phyloP scores from a whole-genome alignment of 1,284 basidiomycete genomes.

The Microbotryomycetes sp. region DNA sequence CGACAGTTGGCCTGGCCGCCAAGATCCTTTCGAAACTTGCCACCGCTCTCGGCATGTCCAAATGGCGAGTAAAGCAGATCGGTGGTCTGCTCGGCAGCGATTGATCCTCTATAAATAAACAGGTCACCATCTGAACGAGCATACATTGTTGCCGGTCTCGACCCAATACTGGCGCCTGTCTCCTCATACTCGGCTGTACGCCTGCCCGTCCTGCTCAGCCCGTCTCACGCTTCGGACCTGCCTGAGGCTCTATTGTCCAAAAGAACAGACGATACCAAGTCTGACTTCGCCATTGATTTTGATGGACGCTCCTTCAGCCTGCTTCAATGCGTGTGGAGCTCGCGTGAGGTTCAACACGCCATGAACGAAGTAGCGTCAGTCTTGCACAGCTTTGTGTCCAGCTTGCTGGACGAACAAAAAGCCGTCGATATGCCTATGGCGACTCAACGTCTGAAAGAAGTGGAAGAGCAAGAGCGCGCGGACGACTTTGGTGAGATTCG shows the following conservation, averaged over 20 bases:
- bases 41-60: constrained; percentile 15
- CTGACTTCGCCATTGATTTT: neutral
- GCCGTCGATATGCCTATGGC: neutral
- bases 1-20: constrained; percentile 56
- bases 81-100: constrained; percentile 31
- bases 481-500: constrained; percentile 61
- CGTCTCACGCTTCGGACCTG: constrained; percentile 61
- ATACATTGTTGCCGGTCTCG: constrained; percentile 56
- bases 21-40: constrained; percentile 45
- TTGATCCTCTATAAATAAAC: constrained; percentile 43
- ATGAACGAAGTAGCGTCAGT: constrained; percentile 19
- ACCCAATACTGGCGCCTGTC: constrained; percentile 50
- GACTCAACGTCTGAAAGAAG: constrained; percentile 10
- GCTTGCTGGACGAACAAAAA: neutral
- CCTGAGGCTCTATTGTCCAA: constrained; percentile 48
- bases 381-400: constrained; percentile 11
- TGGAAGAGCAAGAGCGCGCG: constrained; percentile 39
- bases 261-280: neutral
- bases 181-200: constrained; percentile 37
- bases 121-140: constrained; percentile 56
- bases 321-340: constrained; percentile 17
- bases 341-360: neutral
- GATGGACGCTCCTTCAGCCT: neutral
- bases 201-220: constrained; percentile 51
- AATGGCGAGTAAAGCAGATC: constrained; percentile 23